Evolutionary conservation across 2,329 filamentous ascomycete genomes (phyloP).

Genomic region (Aureobasidium sp.): DNA sequence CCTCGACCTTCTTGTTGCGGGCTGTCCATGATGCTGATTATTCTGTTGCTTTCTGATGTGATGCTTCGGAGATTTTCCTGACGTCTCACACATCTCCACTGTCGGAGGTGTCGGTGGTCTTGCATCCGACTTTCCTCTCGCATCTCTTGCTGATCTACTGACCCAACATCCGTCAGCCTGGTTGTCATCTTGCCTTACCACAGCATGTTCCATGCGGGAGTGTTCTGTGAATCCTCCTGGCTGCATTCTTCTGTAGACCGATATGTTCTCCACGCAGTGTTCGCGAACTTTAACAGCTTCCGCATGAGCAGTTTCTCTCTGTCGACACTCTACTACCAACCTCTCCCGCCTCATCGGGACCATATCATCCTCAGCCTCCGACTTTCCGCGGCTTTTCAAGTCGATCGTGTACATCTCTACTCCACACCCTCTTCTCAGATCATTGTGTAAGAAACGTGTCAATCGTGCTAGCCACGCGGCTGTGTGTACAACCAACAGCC

Average conservation of each 20-base stretch:
- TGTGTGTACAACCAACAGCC: not conserved
- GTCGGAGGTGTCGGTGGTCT: slow-evolving; percentile 6
- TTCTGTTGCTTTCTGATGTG: not conserved
- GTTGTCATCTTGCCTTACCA: slow-evolving; percentile 1
- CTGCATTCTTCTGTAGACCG: not conserved
- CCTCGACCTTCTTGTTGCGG: not conserved
- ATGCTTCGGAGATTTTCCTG: slow-evolving; percentile 18
- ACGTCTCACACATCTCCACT: not conserved
- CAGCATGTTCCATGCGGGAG: slow-evolving; percentile 4
- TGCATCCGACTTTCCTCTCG: not conserved
- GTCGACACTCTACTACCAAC: not conserved
- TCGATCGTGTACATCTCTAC: slow-evolving; percentile 1
- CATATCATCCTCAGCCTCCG: not conserved
- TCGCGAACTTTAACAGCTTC: not conserved
- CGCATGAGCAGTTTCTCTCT: not conserved
- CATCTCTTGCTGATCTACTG: slow-evolving; percentile 13
- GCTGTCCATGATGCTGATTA: slow-evolving; percentile 8
- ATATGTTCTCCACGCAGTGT: not conserved
- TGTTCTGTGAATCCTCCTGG: not conserved
- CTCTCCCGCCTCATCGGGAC: slow-evolving; percentile 4
- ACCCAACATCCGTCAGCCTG: slow-evolving; percentile 5
- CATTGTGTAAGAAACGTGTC: slow-evolving; percentile 12
- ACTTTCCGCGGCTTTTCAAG: not conserved
- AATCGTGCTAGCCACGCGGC: slow-evolving; percentile 15
- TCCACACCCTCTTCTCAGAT: slow-evolving; percentile 9